Evolutionary conservation across 129 eudicot genomes (phyloP).

Genomic region (Arctium lappa): DNA sequence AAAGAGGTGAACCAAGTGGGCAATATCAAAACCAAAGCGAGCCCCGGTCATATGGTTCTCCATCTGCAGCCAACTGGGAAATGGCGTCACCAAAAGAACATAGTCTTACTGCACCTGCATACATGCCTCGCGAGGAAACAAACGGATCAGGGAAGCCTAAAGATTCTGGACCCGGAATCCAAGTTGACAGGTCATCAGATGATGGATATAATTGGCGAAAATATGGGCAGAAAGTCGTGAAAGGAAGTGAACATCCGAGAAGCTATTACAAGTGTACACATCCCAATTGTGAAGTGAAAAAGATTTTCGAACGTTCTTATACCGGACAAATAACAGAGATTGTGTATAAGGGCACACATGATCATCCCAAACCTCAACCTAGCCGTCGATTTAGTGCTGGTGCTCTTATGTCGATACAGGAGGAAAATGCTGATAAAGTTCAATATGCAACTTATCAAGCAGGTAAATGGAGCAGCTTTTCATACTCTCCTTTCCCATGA

Average conservation of each 20-base stretch:
- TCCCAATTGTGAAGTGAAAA: slow-evolving; percentile 95
- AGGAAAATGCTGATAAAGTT: slow-evolving; percentile 61
- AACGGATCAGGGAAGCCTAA: slow-evolving; percentile 44
- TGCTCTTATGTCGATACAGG: slow-evolving; percentile 73
- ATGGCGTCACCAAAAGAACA: slow-evolving; percentile 45
- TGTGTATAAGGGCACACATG: slow-evolving; percentile 90
- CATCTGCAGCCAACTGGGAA: slow-evolving; percentile 44
- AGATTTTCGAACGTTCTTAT: slow-evolving; percentile 85
- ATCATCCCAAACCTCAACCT: slow-evolving; percentile 97
- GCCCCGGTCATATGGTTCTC: slow-evolving; percentile 45
- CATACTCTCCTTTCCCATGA: slow-evolving; percentile 8
- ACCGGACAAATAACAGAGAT: slow-evolving; percentile 89
- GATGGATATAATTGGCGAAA: slow-evolving; percentile 98
- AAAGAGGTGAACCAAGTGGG: slow-evolving; percentile 39
- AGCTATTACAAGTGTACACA: slow-evolving; percentile 98
- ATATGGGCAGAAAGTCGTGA: slow-evolving; percentile 96
- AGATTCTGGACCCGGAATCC: slow-evolving; percentile 48
- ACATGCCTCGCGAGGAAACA: slow-evolving; percentile 38
- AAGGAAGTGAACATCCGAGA: slow-evolving; percentile 97
- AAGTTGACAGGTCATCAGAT: slow-evolving; percentile 75
- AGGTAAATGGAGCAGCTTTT: slow-evolving; percentile 38
- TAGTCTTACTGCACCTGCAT: slow-evolving; percentile 30
- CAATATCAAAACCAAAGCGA: slow-evolving; percentile 50
- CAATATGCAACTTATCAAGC: slow-evolving; percentile 48
- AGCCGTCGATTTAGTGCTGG: slow-evolving; percentile 84